Evolutionary conservation across 768 basidiomycete genomes (phyloP).

Genomic region (Mycena haematopus): DNA sequence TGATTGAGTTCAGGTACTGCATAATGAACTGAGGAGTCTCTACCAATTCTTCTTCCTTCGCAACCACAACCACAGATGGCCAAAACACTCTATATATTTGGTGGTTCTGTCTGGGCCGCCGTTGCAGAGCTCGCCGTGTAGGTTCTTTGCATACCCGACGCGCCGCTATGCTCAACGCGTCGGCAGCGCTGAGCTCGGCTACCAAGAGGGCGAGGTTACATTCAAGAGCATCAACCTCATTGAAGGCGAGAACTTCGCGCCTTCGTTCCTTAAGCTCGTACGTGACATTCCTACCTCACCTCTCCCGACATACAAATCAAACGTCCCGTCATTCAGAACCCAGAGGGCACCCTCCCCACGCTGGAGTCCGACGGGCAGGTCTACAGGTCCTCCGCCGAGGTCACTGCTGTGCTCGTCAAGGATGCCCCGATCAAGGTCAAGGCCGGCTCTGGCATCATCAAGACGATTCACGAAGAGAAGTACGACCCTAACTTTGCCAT

Average conservation of each 20-base stretch:
- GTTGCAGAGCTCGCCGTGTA: slow-evolving; percentile 37
- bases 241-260: slow-evolving; percentile 55
- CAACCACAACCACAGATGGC: slow-evolving; percentile 22
- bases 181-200: slow-evolving; percentile 47
- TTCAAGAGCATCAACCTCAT: slow-evolving; percentile 46
- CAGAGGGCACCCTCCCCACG: slow-evolving; percentile 51
- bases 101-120: slow-evolving; percentile 37
- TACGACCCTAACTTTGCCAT: slow-evolving; percentile 61
- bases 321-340: slow-evolving; percentile 41
- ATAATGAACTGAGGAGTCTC: background rate
- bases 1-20: background rate
- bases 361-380: slow-evolving; percentile 42
- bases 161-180: background rate
- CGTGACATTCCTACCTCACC: background rate
- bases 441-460: slow-evolving; percentile 43
- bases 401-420: slow-evolving; percentile 47
- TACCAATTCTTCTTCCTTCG: background rate
- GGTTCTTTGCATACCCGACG: background rate
- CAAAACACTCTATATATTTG: slow-evolving; percentile 36
- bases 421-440: slow-evolving; percentile 45
- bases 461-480: slow-evolving; percentile 49
- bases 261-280: slow-evolving; percentile 51
- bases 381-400: slow-evolving; percentile 49
- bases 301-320: background rate
- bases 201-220: slow-evolving; percentile 43